Percentiles rank a stretch among this genome's conserved stretches.
Conservation (phyloP, 108 stramenopile species). For the Schizochytrium sp. region DNA sequence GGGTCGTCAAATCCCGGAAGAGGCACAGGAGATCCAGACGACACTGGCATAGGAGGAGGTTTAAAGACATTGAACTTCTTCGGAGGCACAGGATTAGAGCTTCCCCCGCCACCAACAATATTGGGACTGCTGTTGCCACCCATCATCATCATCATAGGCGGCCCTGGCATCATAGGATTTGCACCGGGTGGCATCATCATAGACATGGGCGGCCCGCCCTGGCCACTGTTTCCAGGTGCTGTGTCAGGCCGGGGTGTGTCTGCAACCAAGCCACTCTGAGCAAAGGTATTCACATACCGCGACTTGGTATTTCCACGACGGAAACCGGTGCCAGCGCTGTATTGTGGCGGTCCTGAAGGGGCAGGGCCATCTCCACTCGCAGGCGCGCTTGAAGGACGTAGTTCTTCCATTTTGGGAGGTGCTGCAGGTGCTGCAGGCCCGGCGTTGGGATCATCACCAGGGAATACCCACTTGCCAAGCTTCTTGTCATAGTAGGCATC, state of each 20-base stretch:
- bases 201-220: neutral
- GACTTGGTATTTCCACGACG: slow-evolving; percentile 31
- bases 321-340: slow-evolving; percentile 27
- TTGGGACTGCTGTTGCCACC: no score
- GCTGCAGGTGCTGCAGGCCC: slow-evolving; percentile 31
- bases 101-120: no score
- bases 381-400: slow-evolving; percentile 43
- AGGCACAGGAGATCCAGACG: neutral
- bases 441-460: slow-evolving; percentile 28
- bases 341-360: slow-evolving; percentile 17
- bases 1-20: neutral
- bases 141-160: no score
- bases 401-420: slow-evolving; percentile 39
- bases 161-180: slow-evolving; percentile 1
- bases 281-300: slow-evolving; percentile 45
- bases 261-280: neutral
- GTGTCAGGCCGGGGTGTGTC: neutral
- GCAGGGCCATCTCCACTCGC: slow-evolving; percentile 23
- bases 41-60: neutral
- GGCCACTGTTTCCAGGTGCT: slow-evolving; percentile 23
- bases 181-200: slow-evolving; percentile 39
- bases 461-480: slow-evolving; percentile 38
- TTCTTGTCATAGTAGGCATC: slow-evolving; percentile 57
- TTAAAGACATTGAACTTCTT: slow-evolving; percentile 9
- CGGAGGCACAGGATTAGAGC: neutral